These are phyloP conservation scores for Leucocoprinus leucothites DNA, from an alignment of 768 basidiomycete species.

Conservation along the genomic window DNA sequence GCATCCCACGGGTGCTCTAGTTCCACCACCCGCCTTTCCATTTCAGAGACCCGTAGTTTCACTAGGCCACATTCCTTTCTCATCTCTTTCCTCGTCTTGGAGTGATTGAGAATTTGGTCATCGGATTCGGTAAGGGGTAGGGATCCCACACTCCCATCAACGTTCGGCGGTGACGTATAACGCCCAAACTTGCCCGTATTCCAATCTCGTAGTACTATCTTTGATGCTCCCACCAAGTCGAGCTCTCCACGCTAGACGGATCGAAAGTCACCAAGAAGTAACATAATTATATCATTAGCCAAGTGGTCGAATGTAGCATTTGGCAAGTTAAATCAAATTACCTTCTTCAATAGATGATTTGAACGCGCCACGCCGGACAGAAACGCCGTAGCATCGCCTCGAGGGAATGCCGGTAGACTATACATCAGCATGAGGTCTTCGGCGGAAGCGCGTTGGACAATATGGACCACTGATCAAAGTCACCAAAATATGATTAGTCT, in stretches of 20 bases:
- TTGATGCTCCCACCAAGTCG: slow-evolving; percentile 73
- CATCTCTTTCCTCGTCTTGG: slow-evolving; percentile 63
- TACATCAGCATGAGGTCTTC: slow-evolving; percentile 92
- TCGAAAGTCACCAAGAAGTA: slow-evolving; percentile 8
- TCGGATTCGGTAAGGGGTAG: slow-evolving; percentile 42
- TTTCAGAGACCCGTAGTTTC: slow-evolving; percentile 34
- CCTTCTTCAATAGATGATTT: slow-evolving; percentile 76
- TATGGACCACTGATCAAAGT: slow-evolving; percentile 56
- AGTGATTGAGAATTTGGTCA: slow-evolving; percentile 42
- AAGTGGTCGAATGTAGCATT: slow-evolving; percentile 1
- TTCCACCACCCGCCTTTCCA: slow-evolving; percentile 36
- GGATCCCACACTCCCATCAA: slow-evolving; percentile 7
- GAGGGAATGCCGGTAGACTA: slow-evolving; percentile 73
- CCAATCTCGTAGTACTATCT: slow-evolving; percentile 85
- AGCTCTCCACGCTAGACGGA: slow-evolving; percentile 58
- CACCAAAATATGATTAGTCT: too few relatives aligned
- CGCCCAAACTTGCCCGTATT: slow-evolving; percentile 67
- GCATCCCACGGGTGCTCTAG: slow-evolving; percentile 41
- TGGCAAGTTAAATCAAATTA: slow-evolving; percentile 23
- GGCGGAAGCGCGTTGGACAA: slow-evolving; percentile 62
- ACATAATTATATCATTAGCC: neutral
- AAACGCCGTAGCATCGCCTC: slow-evolving; percentile 69
- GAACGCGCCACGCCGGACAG: slow-evolving; percentile 74
- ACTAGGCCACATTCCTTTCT: slow-evolving; percentile 61
- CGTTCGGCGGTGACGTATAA: slow-evolving; percentile 48